These are phyloP conservation scores for Daldinia decipiens DNA, from an alignment of 495 filamentous ascomycete genomes.

Conservation along the genomic window DNA sequence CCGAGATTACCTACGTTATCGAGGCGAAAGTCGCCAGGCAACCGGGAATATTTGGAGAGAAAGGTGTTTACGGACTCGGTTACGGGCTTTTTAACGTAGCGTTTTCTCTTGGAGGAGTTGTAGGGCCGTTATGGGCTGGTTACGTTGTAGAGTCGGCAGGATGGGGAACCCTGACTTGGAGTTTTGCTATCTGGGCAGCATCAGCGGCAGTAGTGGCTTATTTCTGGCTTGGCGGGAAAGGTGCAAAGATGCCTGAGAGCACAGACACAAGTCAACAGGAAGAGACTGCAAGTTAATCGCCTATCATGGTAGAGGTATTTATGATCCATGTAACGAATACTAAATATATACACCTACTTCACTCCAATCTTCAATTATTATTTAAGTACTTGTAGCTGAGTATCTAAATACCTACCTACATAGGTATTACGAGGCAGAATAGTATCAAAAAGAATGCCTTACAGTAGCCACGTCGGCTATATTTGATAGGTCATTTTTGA, in stretches of 20 bases:
- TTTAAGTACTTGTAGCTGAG: too few relatives aligned
- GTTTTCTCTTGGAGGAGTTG: slow-evolving; percentile 68
- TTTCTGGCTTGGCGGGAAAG: slow-evolving; percentile 33
- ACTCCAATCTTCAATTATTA: too few relatives aligned
- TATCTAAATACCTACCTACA: too few relatives aligned
- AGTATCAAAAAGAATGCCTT: too few relatives aligned
- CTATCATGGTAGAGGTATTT: background rate
- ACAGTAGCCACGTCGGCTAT: background rate
- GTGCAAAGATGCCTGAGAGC: background rate
- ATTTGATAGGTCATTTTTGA: background rate
- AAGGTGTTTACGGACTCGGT: slow-evolving; percentile 66
- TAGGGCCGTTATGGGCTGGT: slow-evolving; percentile 71
- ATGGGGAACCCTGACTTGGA: slow-evolving; percentile 71
- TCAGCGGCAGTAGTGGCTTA: slow-evolving; percentile 39
- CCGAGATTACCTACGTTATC: slow-evolving; percentile 71
- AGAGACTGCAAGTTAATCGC: background rate
- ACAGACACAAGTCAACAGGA: background rate
- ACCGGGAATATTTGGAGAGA: slow-evolving; percentile 66
- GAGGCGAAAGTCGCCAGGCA: slow-evolving; percentile 62
- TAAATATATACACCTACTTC: too few relatives aligned
- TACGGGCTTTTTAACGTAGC: slow-evolving; percentile 70
- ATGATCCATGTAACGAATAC: background rate
- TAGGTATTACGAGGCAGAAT: too few relatives aligned
- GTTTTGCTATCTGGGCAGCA: slow-evolving; percentile 58
- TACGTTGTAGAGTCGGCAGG: slow-evolving; percentile 66